Percentiles rank a stretch among this genome's conserved stretches.
Evolutionary conservation across 208 protist genomes (phyloP).

Genomic region (Leishmania lainsoni): DNA sequence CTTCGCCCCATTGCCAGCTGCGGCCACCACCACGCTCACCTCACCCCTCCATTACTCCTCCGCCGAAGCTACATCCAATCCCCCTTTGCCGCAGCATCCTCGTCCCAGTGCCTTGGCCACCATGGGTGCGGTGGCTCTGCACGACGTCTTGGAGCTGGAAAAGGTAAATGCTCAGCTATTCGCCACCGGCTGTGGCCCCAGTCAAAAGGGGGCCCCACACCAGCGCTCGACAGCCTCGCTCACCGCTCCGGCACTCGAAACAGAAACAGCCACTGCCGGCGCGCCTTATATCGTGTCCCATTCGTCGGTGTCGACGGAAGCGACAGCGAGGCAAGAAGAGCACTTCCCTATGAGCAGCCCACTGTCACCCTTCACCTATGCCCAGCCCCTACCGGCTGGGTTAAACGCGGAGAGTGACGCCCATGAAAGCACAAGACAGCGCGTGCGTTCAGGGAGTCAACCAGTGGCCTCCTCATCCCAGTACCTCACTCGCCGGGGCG

Average conservation of each 20-base stretch:
- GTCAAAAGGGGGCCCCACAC: background rate
- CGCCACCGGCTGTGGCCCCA: too few relatives aligned
- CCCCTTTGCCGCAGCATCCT: background rate
- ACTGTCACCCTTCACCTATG: background rate
- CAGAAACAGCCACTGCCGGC: background rate
- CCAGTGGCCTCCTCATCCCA: background rate
- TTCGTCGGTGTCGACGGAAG: background rate
- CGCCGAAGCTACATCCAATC: background rate
- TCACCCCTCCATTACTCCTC: background rate
- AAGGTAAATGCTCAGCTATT: background rate
- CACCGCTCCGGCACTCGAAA: background rate
- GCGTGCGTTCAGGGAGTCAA: background rate
- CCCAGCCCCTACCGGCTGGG: background rate
- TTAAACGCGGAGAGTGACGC: background rate
- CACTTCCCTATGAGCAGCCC: background rate
- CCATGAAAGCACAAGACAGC: background rate
- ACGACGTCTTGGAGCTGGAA: background rate
- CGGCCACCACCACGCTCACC: background rate
- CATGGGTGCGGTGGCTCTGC: background rate
- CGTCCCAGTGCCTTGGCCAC: background rate
- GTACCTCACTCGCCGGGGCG: background rate
- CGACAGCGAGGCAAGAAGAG: background rate
- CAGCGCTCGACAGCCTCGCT: background rate
- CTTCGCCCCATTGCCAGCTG: background rate
- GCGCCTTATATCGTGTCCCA: background rate